Conservation (phyloP, 164 flowering plant genomes). For the Vitis rupestris region DNA sequence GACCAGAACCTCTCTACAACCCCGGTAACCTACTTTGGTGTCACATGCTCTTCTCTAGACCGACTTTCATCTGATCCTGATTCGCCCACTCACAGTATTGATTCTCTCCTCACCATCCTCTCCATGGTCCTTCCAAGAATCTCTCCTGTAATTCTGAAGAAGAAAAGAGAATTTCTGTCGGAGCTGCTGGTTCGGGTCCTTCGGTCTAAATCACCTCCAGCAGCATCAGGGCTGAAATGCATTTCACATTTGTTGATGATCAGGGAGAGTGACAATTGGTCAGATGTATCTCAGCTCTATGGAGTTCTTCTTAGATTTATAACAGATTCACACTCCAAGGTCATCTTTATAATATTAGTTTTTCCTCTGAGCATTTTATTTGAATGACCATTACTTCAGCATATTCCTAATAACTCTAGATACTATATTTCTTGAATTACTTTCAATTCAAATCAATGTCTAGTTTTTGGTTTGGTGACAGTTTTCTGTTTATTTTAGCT, state of each 20-base stretch:
- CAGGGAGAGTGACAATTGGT: conserved; percentile 48
- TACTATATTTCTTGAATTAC: no score
- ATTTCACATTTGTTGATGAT: conserved; percentile 40
- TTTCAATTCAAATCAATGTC: no score
- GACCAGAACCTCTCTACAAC: conserved; percentile 61
- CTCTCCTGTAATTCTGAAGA: conserved; percentile 40
- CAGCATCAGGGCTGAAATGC: conserved; percentile 57
- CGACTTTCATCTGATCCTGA: conserved; percentile 35
- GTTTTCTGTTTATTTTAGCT: no score
- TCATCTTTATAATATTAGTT: conserved; percentile 6
- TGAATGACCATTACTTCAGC: background rate
- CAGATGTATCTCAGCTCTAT: conserved; percentile 40
- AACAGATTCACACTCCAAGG: conserved; percentile 66
- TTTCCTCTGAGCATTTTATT: background rate
- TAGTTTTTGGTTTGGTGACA: no score
- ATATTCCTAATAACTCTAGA: background rate
- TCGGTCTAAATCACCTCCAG: conserved; percentile 21
- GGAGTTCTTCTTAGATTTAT: conserved; percentile 44
- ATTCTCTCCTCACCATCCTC: conserved; percentile 51
- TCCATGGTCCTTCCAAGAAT: conserved; percentile 47
- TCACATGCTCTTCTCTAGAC: conserved; percentile 57
- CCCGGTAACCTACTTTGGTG: conserved; percentile 67
- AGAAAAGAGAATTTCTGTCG: conserved; percentile 34
- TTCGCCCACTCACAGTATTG: conserved; percentile 34
- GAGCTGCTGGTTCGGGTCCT: conserved; percentile 37